Evolutionary conservation across 164 flowering plant genomes (phyloP).

Genomic region (Annona squamosa): DNA sequence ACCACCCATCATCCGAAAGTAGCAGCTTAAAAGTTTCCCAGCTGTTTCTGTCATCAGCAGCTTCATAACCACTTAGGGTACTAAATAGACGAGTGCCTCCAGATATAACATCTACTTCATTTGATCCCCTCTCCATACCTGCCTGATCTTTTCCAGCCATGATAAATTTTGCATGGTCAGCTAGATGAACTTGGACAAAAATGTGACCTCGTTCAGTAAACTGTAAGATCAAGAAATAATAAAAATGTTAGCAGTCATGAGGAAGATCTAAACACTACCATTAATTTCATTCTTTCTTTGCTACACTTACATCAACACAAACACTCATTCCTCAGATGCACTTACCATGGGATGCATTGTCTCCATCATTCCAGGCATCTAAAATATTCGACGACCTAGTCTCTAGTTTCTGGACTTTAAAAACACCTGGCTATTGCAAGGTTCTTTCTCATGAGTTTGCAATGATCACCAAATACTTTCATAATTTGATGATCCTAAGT

Average conservation of each 20-base stretch:
- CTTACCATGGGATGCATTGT: background rate
- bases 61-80: conserved; percentile 78
- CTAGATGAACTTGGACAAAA: conserved; percentile 81
- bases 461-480: background rate
- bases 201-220: conserved; percentile 86
- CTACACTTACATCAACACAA: background rate
- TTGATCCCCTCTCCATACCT: conserved; percentile 33
- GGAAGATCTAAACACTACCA: background rate
- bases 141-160: conserved; percentile 34
- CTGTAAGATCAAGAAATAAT: conserved; percentile 33
- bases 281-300: background rate
- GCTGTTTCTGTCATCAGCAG: conserved; percentile 59
- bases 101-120: conserved; percentile 23
- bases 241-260: background rate
- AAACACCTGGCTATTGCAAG: background rate
- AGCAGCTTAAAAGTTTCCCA: conserved; percentile 57
- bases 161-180: conserved; percentile 34
- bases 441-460: background rate
- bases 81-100: conserved; percentile 31
- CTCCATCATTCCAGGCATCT: background rate
- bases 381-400: background rate
- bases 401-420: background rate
- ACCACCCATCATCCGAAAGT: conserved; percentile 29
- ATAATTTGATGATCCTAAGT: background rate
- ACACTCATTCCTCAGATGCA: too few species aligned